Conservation (phyloP, 768 basidiomycete genomes). For the Paxillus rubicundulus region DNA sequence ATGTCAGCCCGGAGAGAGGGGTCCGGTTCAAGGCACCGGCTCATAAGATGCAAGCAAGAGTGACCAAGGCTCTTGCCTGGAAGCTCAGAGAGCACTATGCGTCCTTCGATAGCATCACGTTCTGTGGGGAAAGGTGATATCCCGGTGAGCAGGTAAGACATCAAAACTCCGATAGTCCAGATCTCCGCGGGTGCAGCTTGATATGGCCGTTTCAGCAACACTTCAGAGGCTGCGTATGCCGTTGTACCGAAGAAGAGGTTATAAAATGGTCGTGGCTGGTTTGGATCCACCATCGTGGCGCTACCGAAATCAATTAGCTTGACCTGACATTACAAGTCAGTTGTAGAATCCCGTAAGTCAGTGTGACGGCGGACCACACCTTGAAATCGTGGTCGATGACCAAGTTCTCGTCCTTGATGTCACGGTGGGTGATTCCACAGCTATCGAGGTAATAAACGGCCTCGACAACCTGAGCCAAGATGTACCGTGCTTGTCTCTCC, state of each 20-base stretch:
- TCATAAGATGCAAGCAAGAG: constrained; percentile 60
- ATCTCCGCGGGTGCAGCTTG: constrained; percentile 93
- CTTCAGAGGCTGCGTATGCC: constrained; percentile 94
- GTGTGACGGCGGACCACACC: constrained; percentile 37
- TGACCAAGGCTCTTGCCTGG: constrained; percentile 39
- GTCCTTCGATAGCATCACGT: constrained; percentile 70
- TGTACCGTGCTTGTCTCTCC: constrained; percentile 74
- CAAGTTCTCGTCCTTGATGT: constrained; percentile 96
- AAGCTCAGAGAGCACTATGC: constrained; percentile 49
- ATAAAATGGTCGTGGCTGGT: constrained; percentile 62
- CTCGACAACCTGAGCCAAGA: constrained; percentile 87
- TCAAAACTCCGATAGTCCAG: constrained; percentile 93
- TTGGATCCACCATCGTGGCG: constrained; percentile 71
- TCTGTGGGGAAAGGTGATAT: constrained; percentile 90
- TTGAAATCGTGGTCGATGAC: constrained; percentile 73
- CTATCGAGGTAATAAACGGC: constrained; percentile 77
- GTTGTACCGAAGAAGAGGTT: constrained; percentile 88
- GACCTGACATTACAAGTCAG: constrained; percentile 48
- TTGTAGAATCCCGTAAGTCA: neutral
- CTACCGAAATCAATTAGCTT: constrained; percentile 97
- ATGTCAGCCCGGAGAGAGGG: constrained; percentile 80
- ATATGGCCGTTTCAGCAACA: constrained; percentile 83
- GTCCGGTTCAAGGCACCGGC: constrained; percentile 80
- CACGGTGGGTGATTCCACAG: constrained; percentile 88
- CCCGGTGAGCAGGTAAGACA: constrained; percentile 92